Evolutionary conservation across 2,329 filamentous ascomycete genomes (phyloP), one percentile per base, ranked within the genome.

Genomic region (Colletotrichum sp.): DNA sequence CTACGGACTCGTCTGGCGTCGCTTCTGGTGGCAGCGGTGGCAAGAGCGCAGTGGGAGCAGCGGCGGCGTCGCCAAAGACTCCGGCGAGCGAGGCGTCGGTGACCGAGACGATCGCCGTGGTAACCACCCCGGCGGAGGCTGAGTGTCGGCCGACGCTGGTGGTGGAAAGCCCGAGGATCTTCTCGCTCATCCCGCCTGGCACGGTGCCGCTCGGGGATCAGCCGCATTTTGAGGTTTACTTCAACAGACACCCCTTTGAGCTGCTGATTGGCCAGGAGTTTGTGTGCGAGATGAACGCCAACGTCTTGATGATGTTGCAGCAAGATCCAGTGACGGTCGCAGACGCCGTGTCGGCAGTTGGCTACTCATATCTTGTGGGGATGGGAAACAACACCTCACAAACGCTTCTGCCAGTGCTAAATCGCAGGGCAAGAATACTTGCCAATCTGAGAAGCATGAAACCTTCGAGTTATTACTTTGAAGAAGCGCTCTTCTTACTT

Each of bases 251-350:
- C 62, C 82, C 81, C 2, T 72, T 69, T 16, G 82, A 83, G 15
- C 72, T 83, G 49, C 78, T 81, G 52, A 81, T 83, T n/a, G 79
- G 80, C 22, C 59, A 75, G 7, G 81, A 83, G 57, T 83, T 83
- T 55, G 78, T 83, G 27, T 66, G 80, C 32, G 82, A 83, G 77
- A 83, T 83, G 82, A 83, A 83, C 62, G 78, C 81, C 19, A 79
- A 79, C 67, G 80, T 82, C 3, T 62, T 83, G 16, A 69, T 79
- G 70, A 78, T 83, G 19, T 78, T 83, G 25, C 81, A 83, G 59
- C 75, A 79, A 11, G 81, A 80, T 52, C 81, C 82, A 11, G 76
- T 77, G 15, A 79, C 79, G 9, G 78, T 83, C n/a, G 78, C 78
- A 9, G 82, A 83, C 49, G 75, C 80, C 2, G 72, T 83, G 13